Base-by-base conservation (phyloP, 2,329 filamentous ascomycete species). In the Dactylellina haptotyla region DNA sequence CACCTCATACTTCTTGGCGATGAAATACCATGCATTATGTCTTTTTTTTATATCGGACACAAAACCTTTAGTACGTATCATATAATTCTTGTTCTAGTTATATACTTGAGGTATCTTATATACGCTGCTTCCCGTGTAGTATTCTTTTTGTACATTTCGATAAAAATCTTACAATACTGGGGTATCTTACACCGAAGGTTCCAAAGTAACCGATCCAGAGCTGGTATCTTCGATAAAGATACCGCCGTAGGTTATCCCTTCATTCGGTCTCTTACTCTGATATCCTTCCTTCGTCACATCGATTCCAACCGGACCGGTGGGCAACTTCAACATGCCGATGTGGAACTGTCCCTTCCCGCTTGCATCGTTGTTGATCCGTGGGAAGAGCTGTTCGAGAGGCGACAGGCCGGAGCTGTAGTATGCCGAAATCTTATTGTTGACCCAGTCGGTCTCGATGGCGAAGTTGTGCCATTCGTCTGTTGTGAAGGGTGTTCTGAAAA, bases 311-410 rank as follows among this genome's bases (percentile, higher is more conserved):
- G 4, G 85, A 83, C 82, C 88, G 1, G 77, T 78, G n/a, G 77
- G 77, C 43, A 78, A 88, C 83, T 89, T 89, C 69, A 89, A 81
- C 0, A 88, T 78, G 34, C 87, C 87, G 57, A 89, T 84, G 78
- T 89, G 87, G 79, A 84, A 88, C 78, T 88, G 86, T 20, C 87
- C 87, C 62, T 84, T 83, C 3, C 87, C 87, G 41, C 82, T 82
- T 63, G 87, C 81, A 75, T 87, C 82, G 76, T 86, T 86, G 41
- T 79, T 20, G 0, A 85, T 77, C 0, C 83, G 80, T 16, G 81
- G 79, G 0, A 83, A 85, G n/a, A 85, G 83, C 1, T 81, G 78
- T 30, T 82, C 80, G 28, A 89, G 84, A 0, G 83, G 79, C 1
- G 79, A 78, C 28, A 78, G 78, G 45, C 82, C 84, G 16, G 80